Conservation (phyloP, 306 rosid genomes). For the Medicago lupulina region DNA sequence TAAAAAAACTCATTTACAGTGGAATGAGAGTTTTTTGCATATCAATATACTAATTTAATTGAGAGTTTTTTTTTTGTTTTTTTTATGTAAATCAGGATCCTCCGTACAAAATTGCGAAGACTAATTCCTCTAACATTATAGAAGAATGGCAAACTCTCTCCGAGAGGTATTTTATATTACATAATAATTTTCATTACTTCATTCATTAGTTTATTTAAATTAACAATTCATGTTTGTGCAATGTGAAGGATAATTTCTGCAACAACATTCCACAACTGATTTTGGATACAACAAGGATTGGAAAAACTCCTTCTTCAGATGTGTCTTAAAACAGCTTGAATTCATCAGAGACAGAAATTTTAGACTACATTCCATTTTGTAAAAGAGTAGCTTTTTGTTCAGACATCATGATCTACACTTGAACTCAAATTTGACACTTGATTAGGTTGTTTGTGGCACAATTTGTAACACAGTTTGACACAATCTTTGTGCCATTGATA, state of each 20-base stretch:
- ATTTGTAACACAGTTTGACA: slow-evolving; percentile 33
- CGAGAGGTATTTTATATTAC: too few relatives aligned
- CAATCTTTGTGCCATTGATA: slow-evolving; percentile 28
- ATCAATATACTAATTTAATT: too few relatives aligned
- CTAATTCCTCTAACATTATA: too few relatives aligned
- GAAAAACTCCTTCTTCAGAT: slow-evolving; percentile 41
- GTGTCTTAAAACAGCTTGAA: too few relatives aligned
- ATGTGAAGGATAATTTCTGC: slow-evolving; percentile 52
- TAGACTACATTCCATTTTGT: slow-evolving; percentile 32
- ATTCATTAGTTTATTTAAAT: not conserved
- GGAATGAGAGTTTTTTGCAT: too few relatives aligned
- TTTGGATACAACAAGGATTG: slow-evolving; percentile 50
- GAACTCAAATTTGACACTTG: slow-evolving; percentile 35
- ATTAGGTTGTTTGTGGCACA: slow-evolving; percentile 37
- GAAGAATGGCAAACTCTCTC: too few relatives aligned
- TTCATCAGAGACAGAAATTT: slow-evolving; percentile 9
- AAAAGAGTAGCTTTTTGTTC: slow-evolving; percentile 34
- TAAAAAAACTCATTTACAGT: too few relatives aligned
- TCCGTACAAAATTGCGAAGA: too few relatives aligned
- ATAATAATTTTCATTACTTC: slow-evolving; percentile 32
- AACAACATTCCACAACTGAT: slow-evolving; percentile 48
- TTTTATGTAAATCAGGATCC: too few relatives aligned
- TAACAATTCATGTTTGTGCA: slow-evolving; percentile 27
- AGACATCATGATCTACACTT: slow-evolving; percentile 41
- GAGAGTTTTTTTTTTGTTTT: too few relatives aligned